A percentile compares a stretch with the other conserved stretches of the same genome.
These are phyloP conservation scores for Phytophthora multivora DNA, from an alignment of 352 stramenopile genomes.

Conservation along the genomic window DNA sequence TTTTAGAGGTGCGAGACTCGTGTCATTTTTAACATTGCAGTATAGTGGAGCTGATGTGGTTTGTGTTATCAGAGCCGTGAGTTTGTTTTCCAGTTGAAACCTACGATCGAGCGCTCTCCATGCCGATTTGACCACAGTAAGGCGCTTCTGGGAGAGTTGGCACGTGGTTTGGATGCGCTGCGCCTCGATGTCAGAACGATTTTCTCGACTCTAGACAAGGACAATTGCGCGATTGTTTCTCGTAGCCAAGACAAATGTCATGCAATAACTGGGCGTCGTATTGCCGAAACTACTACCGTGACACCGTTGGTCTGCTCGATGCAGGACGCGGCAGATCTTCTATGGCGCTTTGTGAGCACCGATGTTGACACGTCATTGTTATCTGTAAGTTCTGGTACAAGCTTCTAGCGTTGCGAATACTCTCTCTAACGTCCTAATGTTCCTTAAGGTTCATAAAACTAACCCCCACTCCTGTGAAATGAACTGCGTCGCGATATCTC, in stretches of 20 bases:
- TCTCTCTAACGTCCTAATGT: not conserved
- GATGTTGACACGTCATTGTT: slow-evolving; percentile 12
- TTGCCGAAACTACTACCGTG: slow-evolving; percentile 16
- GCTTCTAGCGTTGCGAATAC: not conserved
- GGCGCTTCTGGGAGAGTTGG: slow-evolving; percentile 2
- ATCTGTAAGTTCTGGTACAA: slow-evolving; percentile 15
- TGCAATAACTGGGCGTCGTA: not conserved
- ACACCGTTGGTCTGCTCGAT: slow-evolving; percentile 21
- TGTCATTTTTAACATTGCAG: not conserved
- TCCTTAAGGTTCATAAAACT: slow-evolving; percentile 1
- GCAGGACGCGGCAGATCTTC: slow-evolving; percentile 8
- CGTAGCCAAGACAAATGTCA: slow-evolving; percentile 3
- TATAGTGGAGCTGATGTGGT: not conserved
- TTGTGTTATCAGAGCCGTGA: slow-evolving; percentile 3
- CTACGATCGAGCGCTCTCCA: not conserved
- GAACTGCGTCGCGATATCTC: slow-evolving; percentile 18
- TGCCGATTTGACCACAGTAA: slow-evolving; percentile 3
- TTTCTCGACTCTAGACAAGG: not conserved
- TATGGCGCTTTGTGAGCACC: slow-evolving; percentile 15
- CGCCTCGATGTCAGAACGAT: not conserved
- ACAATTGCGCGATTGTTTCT: not conserved
- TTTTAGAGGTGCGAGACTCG: slow-evolving; percentile 6
- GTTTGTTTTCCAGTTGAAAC: slow-evolving; percentile 3
- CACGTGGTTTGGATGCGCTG: slow-evolving; percentile 4
- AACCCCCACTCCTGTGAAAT: slow-evolving; percentile 17